These are phyloP conservation scores for Aspergillus udagawae DNA, from an alignment of 2,329 filamentous ascomycete species.

Conservation along the genomic window DNA sequence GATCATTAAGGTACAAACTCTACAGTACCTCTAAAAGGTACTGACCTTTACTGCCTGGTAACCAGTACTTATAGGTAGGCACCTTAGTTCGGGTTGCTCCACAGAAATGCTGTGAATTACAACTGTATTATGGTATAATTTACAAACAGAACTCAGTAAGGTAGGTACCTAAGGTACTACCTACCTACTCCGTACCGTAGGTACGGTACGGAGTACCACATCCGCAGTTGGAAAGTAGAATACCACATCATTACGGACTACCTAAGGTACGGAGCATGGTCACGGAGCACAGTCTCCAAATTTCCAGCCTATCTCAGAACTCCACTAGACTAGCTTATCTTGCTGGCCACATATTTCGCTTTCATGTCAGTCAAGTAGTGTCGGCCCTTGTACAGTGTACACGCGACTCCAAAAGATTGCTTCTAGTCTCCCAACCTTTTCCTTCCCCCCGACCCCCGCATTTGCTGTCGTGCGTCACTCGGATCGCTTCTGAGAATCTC, in stretches of 20 bases:
- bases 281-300: background rate
- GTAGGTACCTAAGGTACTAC: too few species aligned
- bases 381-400: background rate
- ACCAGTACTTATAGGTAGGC: background rate
- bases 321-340: background rate
- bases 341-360: background rate
- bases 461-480: slow-evolving; percentile 7
- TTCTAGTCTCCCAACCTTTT: background rate
- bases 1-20: too few species aligned
- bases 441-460: slow-evolving; percentile 2
- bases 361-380: background rate
- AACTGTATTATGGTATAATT: background rate
- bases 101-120: background rate
- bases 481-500: slow-evolving; percentile 5
- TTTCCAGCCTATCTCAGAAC: background rate
- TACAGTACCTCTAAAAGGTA: too few species aligned
- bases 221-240: background rate
- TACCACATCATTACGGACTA: background rate
- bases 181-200: too few species aligned
- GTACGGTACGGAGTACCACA: too few species aligned
- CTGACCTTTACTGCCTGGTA: background rate
- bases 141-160: too few species aligned
- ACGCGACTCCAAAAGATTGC: background rate
- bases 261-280: background rate
- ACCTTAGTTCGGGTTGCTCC: too few species aligned